Evolutionary conservation across 2,329 filamentous ascomycete species (phyloP), one percentile per base, ranked within the genome.

Genomic region (Pseudogymnoascus sp.): DNA sequence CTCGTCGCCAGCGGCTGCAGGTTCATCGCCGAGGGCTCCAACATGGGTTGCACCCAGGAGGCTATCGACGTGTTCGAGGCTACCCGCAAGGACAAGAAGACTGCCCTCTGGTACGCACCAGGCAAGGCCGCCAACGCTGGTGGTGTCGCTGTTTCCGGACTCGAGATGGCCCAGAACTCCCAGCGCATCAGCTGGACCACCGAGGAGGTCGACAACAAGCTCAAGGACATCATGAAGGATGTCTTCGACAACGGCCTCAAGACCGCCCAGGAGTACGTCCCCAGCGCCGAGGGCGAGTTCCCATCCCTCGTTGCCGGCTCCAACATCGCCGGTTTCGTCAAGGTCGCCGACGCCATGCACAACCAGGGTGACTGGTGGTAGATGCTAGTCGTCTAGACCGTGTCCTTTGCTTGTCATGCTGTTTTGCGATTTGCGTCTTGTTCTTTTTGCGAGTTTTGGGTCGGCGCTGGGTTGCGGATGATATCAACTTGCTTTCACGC

Each of bases 161-260:
- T 99, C 47, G 94, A 99, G 83, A 99, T 99, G 94, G 92, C 93
- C 6, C 94, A 99, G 85, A 97, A 99, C 85, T 93, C 88, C 67
- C 78, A 87, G 76, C 88, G 93, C 64, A 81, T 97, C 67, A 83
- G 78, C 71, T 99, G 94, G 94, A 89, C 90, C 28, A 72, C 81
- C 54, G 89, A 96, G 80, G 89, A 96, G 80, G 94, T 97, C 66
- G 93, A 97, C 77, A 78, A 81, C 68, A 91, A 91, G 78, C 87
- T 99, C 72, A 91, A 95, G 83, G 80, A 76, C 69, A 97, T 97
- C 79, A 99, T 99, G 94, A 88, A 93, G 81, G 82, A 85, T 67
- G 93, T 90, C 74, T 99, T 97, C 80, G 81, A 89, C 75, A 91
- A 91, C 77, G 94, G 91, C 68, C 80, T 97, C 59, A 80, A 88